Base-by-base conservation (phyloP, 2,329 filamentous ascomycete species). In the Echinosphaeria canescens region DNA sequence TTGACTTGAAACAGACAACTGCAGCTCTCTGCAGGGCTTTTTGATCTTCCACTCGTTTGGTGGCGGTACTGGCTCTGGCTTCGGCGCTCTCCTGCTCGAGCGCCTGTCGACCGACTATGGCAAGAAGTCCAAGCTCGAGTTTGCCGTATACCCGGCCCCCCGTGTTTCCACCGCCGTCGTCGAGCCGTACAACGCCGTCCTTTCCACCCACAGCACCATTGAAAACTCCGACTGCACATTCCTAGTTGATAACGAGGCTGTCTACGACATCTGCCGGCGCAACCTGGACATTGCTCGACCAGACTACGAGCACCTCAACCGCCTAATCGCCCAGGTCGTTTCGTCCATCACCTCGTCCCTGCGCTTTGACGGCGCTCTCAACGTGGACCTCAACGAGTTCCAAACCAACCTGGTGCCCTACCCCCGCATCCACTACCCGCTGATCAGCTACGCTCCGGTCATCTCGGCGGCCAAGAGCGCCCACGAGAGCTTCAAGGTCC, bases 401-500 rank as follows among this genome's bases (percentile, higher is more conserved):
- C 72, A 76, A 59, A 76, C 71, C 47, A 76, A 76, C 56, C 45
- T 78, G 51, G 72, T 76, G 28, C 71, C 71, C 15, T 76, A 73
- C 49, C 71, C 71, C 19, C 69, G 71, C 47, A 76, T 78, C 37
- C 71, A 76, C 56, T 78, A 75, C 50, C 72, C 72, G 27, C 52
- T 76, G 25, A 74, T 76, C 53, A 72, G 65, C 54, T 76, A 76
- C 43, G 69, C 72, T 9, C 71, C 71, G 17, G 71, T 78, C 38
- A 59, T 76, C 35, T 75, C 70, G 13, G 67, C 69, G 31, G 59
- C 64, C 56, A 79, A 78, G 64, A 80, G 75, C 50, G 66, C 71
- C 25, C 79, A 88, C 45, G 79, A 88, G 59, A 80, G 75, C 58
- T 84, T 84, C 68, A 81, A 80, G 60, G 73, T 82, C 29, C 63